Conservation (phyloP, 176 grass and related monocot species). For the Ananas comosus region DNA sequence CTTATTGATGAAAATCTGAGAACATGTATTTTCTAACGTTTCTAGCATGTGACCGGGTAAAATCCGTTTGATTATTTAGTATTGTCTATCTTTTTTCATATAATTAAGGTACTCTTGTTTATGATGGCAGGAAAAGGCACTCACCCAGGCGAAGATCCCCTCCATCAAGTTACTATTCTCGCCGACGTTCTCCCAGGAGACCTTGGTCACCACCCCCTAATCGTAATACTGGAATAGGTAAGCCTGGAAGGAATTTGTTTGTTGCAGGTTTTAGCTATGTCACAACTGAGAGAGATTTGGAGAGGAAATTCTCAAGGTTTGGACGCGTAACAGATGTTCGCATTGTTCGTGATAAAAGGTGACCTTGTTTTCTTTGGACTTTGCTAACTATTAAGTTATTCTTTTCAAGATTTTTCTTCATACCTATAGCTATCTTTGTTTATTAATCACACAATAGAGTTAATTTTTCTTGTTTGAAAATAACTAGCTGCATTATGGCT, state of each 20-base stretch:
- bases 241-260: slow-evolving; percentile 75
- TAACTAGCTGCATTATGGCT: no score
- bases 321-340: slow-evolving; percentile 70
- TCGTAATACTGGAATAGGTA: slow-evolving; percentile 74
- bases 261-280: slow-evolving; percentile 92
- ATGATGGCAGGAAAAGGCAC: slow-evolving; percentile 30
- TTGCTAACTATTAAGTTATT: not conserved
- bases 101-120: slow-evolving; percentile 19
- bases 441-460: no score
- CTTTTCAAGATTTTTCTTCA: not conserved
- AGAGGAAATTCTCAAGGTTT: slow-evolving; percentile 74
- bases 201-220: slow-evolving; percentile 71
- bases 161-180: slow-evolving; percentile 32
- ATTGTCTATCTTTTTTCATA: slow-evolving; percentile 8
- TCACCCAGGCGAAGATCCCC: slow-evolving; percentile 58
- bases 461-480: no score
- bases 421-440: not conserved
- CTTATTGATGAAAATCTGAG: not conserved
- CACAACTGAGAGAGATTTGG: slow-evolving; percentile 80
- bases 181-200: slow-evolving; percentile 49
- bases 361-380: slow-evolving; percentile 15
- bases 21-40: not conserved
- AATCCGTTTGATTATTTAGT: not conserved
- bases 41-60: slow-evolving; percentile 3
- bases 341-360: slow-evolving; percentile 73